Conservation (phyloP, 768 basidiomycete species). For the Boletus barrowsii region DNA sequence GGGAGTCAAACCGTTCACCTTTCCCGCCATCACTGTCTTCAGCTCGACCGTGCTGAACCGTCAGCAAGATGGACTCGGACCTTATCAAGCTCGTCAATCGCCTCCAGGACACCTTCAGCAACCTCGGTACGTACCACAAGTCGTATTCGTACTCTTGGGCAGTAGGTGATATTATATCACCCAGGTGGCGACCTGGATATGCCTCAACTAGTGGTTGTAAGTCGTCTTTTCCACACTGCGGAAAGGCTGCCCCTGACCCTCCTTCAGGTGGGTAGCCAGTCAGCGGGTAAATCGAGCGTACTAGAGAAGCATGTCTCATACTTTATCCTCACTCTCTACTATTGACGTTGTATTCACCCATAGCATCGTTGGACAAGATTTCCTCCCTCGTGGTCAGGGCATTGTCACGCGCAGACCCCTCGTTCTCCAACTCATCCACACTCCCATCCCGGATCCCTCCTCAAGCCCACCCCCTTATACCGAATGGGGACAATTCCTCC, state of each 20-base stretch:
- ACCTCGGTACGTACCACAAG: conserved; percentile 59
- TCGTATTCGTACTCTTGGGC: conserved; percentile 5
- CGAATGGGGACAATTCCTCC: conserved; percentile 98
- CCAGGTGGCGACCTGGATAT: conserved; percentile 87
- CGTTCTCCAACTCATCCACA: conserved; percentile 93
- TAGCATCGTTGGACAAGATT: conserved; percentile 93
- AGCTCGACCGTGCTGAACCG: neutral
- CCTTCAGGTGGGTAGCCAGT: conserved; percentile 88
- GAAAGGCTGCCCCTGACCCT: neutral
- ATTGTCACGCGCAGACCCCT: conserved; percentile 97
- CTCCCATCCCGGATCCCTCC: conserved; percentile 55
- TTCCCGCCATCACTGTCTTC: conserved; percentile 5
- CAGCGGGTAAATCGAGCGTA: conserved; percentile 93
- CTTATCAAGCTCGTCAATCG: conserved; percentile 93
- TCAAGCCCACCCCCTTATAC: conserved; percentile 47
- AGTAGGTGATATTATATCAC: conserved; percentile 8
- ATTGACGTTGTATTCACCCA: conserved; percentile 1
- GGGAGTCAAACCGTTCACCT: conserved; percentile 1
- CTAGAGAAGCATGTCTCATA: conserved; percentile 77
- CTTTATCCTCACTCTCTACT: conserved; percentile 3
- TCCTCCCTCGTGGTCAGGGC: conserved; percentile 83
- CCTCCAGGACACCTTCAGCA: conserved; percentile 90
- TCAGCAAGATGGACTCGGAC: conserved; percentile 77
- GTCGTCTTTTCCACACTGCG: conserved; percentile 29
- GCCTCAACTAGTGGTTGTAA: conserved; percentile 86